A percentile compares a stretch with the other conserved stretches of the same genome.
phyloP scores from a whole-genome alignment of 2,329 filamentous ascomycete species.

The Aspergillus cejpii region DNA sequence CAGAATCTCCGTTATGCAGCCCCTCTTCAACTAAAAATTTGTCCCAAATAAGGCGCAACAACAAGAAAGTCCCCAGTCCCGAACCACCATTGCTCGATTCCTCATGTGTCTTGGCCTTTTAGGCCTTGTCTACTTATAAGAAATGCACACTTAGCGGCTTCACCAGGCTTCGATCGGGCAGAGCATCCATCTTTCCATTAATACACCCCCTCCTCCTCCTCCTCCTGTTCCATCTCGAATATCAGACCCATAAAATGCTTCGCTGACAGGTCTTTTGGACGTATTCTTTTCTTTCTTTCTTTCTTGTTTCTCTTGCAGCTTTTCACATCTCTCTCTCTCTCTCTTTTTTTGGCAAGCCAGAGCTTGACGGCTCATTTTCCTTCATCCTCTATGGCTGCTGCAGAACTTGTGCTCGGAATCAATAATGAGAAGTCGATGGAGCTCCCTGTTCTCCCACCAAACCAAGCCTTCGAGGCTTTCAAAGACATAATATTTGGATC shows the following conservation, averaged over 20 bases:
- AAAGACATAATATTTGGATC: constrained; percentile 89
- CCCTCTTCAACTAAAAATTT: constrained; percentile 1
- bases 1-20: neutral
- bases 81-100: constrained; percentile 12
- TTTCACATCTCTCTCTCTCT: too few species aligned
- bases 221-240: constrained; percentile 5
- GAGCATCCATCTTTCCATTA: constrained; percentile 6
- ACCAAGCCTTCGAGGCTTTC: constrained; percentile 59
- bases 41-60: constrained; percentile 7
- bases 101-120: constrained; percentile 14
- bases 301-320: constrained; percentile 2
- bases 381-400: constrained; percentile 32
- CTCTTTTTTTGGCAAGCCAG: constrained; percentile 2
- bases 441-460: constrained; percentile 35
- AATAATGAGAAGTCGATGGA: constrained; percentile 39
- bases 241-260: constrained; percentile 24
- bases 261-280: constrained; percentile 15
- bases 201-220: constrained; percentile 3
- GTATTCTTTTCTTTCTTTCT: neutral
- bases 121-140: constrained; percentile 16
- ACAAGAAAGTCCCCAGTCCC: constrained; percentile 12
- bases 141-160: constrained; percentile 15
- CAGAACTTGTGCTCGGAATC: constrained; percentile 33
- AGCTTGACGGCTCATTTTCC: constrained; percentile 5
- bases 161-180: constrained; percentile 16